Evolutionary conservation across 129 eudicot species (phyloP), one percentile per base, ranked within the genome.

Genomic region (Chrysanthemum lavandulifolium): DNA sequence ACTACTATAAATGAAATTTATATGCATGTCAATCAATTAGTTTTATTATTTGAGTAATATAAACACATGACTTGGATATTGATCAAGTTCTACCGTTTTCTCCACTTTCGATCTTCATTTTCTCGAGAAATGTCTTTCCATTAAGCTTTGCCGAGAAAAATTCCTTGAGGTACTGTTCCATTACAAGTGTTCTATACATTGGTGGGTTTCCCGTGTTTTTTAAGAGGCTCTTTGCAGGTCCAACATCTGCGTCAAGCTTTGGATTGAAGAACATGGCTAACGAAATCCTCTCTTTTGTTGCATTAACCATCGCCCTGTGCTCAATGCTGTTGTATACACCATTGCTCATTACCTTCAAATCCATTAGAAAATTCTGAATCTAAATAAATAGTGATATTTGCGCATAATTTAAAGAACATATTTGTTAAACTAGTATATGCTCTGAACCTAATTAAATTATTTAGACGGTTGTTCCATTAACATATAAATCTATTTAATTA

Each of bases 241-340:
- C 84, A 43, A 83, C 69, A 18, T 79, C 60, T 29, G 87, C 81
- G 27, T 79, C 82, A 27, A 71, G 69, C 53, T 79, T 79, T n/a
- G 87, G 84, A 47, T 75, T 75, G 66, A 79, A 75, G 66, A 83
- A 79, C 87, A 83, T 79, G 54, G 79, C 81, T 52, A 76, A 25
- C 10, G 81, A 63, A 2, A 82, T 73, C 74, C 80, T 78, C 65
- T 77, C 82, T 61, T 78, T 69, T 13, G 25, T 61, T 29, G 55
- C 65, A 66, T 82, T 78, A 12, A 78, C 80, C 2, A 71, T 69
- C 11, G 69, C 86, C 76, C 86, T 70, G 53, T 82, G 86, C 74
- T 82, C 86, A 9, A 78, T 74, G 74, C 86, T 82, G 1, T 78
- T 73, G 77, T 78, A 82, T 0, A 33, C 58, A 18, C 86, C 83